Conservation (phyloP, 192 early-diverging fungal species). For the Coemansia sp. region DNA sequence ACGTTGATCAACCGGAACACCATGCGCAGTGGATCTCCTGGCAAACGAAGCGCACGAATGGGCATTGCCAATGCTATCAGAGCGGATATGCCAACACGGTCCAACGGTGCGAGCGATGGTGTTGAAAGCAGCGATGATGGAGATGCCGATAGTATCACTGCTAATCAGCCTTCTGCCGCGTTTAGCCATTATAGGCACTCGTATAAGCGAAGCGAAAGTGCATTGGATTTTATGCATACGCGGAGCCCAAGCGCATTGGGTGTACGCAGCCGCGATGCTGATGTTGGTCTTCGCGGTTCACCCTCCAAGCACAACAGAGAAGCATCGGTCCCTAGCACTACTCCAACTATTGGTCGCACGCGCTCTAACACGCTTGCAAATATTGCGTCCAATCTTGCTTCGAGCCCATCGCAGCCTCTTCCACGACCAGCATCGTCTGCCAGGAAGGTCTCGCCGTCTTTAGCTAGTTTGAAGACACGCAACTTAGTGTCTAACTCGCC, state of each 20-base stretch:
- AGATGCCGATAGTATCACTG: constrained; percentile 18
- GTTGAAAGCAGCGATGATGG: constrained; percentile 25
- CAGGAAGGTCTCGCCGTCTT: constrained; percentile 50
- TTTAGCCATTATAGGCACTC: constrained; percentile 20
- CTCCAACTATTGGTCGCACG: constrained; percentile 45
- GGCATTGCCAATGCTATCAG: constrained; percentile 35
- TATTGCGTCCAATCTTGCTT: neutral
- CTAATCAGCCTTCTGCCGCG: neutral
- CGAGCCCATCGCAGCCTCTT: constrained; percentile 1
- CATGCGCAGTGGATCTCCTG: constrained; percentile 32
- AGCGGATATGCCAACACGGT: constrained; percentile 30
- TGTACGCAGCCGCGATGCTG: constrained; percentile 11
- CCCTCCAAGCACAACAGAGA: constrained; percentile 34
- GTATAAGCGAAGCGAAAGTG: constrained; percentile 46
- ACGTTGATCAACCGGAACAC: constrained; percentile 54
- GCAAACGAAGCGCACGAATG: constrained; percentile 28
- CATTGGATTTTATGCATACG: constrained; percentile 19
- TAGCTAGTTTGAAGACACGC: constrained; percentile 42
- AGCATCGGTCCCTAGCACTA: constrained; percentile 24
- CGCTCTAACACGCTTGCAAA: constrained; percentile 32
- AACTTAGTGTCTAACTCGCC: constrained; percentile 46
- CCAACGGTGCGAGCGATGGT: neutral
- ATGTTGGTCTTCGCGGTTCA: constrained; percentile 11
- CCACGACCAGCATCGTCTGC: constrained; percentile 11
- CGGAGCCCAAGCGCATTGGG: constrained; percentile 33